These are phyloP conservation scores for Exophiala lecanii-corni DNA, from an alignment of 2,329 filamentous ascomycete species.

Conservation along the genomic window DNA sequence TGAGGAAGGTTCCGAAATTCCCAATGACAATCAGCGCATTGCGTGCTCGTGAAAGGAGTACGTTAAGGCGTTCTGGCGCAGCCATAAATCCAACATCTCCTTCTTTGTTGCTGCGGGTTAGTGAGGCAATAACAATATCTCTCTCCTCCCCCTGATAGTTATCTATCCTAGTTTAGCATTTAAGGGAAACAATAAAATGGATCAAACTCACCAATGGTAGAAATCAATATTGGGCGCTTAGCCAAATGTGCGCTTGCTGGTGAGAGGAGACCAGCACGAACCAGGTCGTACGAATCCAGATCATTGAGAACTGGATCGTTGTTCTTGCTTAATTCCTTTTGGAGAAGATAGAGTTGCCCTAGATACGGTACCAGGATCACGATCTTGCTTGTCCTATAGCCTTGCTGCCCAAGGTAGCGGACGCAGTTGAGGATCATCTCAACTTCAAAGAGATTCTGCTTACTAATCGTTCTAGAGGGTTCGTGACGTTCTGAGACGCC, in stretches of 20 bases:
- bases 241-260: conserved; percentile 47
- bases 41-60: conserved; percentile 63
- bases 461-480: conserved; percentile 47
- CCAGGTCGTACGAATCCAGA: conserved; percentile 59
- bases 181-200: not conserved
- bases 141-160: conserved; percentile 77
- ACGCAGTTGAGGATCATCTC: conserved; percentile 62
- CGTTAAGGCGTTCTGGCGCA: conserved; percentile 63
- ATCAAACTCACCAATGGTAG: conserved; percentile 58
- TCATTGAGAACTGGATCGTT: conserved; percentile 66
- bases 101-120: conserved; percentile 61
- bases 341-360: conserved; percentile 59
- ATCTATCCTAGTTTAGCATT: conserved; percentile 43
- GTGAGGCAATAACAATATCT: conserved; percentile 63
- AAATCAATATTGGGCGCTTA: conserved; percentile 55
- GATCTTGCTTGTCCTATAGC: conserved; percentile 60
- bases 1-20: conserved; percentile 62
- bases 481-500: conserved; percentile 49
- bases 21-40: conserved; percentile 65
- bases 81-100: conserved; percentile 69
- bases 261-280: conserved; percentile 58
- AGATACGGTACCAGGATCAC: conserved; percentile 70
- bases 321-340: conserved; percentile 48
- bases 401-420: conserved; percentile 65
- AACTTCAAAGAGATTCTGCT: conserved; percentile 61